Percentiles rank a stretch among this genome's conserved stretches.
These are phyloP conservation scores for Podaxis mareebaensis DNA, from an alignment of 768 basidiomycete species.

Conservation along the genomic window DNA sequence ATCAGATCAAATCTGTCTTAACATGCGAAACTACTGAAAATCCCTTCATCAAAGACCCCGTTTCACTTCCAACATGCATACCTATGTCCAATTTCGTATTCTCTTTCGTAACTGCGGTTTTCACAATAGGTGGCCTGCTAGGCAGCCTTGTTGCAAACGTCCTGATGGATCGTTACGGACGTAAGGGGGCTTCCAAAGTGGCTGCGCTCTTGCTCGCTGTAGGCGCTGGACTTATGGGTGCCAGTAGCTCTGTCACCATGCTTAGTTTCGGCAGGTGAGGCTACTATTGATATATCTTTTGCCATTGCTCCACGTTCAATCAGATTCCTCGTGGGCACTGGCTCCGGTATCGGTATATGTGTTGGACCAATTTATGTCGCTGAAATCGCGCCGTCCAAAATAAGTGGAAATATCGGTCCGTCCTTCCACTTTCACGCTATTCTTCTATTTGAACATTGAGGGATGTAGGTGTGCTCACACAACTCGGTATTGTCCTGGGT, in stretches of 20 bases:
- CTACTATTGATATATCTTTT: neutral
- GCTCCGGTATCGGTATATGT: constrained; percentile 72
- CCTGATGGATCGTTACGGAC: constrained; percentile 70
- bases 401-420: constrained; percentile 74
- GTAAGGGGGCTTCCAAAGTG: constrained; percentile 63
- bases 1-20: constrained; percentile 80
- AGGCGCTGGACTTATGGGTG: constrained; percentile 66
- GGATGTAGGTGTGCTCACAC: constrained; percentile 70
- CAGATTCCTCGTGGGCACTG: constrained; percentile 69
- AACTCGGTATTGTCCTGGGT: constrained; percentile 80
- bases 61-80: constrained; percentile 69
- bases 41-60: constrained; percentile 25
- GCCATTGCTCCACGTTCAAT: constrained; percentile 8
- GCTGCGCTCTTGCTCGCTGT: constrained; percentile 56
- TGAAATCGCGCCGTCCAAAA: constrained; percentile 77
- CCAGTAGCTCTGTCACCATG: constrained; percentile 54
- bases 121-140: constrained; percentile 83
- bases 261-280: constrained; percentile 71
- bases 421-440: neutral
- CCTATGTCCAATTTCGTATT: constrained; percentile 77
- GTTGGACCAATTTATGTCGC: constrained; percentile 85
- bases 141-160: constrained; percentile 72
- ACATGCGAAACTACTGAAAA: constrained; percentile 56
- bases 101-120: constrained; percentile 81
- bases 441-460: neutral